These are phyloP conservation scores for Phylloboletellus chloephorus DNA, from an alignment of 1,284 basidiomycete genomes.

Conservation along the genomic window DNA sequence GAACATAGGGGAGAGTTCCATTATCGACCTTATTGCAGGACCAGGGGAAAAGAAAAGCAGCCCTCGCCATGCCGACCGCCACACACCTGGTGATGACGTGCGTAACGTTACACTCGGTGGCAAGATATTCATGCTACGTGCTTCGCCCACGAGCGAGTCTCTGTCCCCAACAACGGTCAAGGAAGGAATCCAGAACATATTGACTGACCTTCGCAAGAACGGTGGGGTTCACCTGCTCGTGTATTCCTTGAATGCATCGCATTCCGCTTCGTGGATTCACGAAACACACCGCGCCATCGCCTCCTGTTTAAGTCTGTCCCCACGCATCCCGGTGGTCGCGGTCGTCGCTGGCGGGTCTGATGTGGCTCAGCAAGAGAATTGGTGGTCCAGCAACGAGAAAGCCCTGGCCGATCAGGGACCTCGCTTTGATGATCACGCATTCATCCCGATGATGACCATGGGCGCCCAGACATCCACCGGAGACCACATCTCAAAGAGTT, in stretches of 20 bases:
- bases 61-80: background rate
- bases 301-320: background rate
- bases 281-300: slow-evolving; percentile 11
- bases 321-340: slow-evolving; percentile 17
- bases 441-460: slow-evolving; percentile 12
- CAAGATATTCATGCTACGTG: slow-evolving; percentile 18
- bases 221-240: slow-evolving; percentile 21
- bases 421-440: slow-evolving; percentile 18
- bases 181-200: slow-evolving; percentile 8
- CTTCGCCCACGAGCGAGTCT: slow-evolving; percentile 5
- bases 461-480: slow-evolving; percentile 1
- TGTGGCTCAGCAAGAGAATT: slow-evolving; percentile 12
- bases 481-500: slow-evolving; percentile 9
- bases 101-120: slow-evolving; percentile 13
- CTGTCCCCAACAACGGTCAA: slow-evolving; percentile 1
- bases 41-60: slow-evolving; percentile 4
- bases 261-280: slow-evolving; percentile 15
- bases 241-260: slow-evolving; percentile 21
- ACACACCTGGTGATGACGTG: slow-evolving; percentile 1
- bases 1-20: slow-evolving; percentile 15
- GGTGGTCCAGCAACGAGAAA: slow-evolving; percentile 18
- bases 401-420: slow-evolving; percentile 9
- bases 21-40: slow-evolving; percentile 17
- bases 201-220: slow-evolving; percentile 14
- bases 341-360: slow-evolving; percentile 18